Evolutionary conservation across 495 filamentous ascomycete genomes (phyloP), one percentile per base, ranked within the genome.

Genomic region (Neohortaea acidophila): DNA sequence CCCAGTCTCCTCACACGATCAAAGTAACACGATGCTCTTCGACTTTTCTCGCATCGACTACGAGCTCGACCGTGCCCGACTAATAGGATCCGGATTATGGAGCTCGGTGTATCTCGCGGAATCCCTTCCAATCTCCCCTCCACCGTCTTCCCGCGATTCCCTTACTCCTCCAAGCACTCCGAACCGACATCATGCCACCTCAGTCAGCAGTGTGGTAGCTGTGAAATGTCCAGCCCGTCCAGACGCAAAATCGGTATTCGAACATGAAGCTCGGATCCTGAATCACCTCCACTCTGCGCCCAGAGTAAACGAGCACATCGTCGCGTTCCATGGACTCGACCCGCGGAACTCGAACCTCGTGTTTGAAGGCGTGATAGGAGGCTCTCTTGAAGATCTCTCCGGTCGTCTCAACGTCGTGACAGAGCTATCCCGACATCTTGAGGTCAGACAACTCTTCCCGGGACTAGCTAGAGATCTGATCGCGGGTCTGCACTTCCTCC

Each of bases 311-410:
- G 33, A 49, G 20, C 53, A 69, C 51, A 47, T 74, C 26, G 63
- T 77, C 7, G 61, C 61, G 12, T 79, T 77, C 56, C 61, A 64
- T 36, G 74, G 74, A 12, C 67, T 63, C 28, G 65, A 74, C 41
- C 28, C 54, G 11, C 54, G 64, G 0, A 61, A 59, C 11, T 47
- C 57, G 39, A 63, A 68, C 4, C 55, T 79, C 4, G 60, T 79
- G 23, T 64, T 77, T 49, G 52, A 61, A 9, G 66, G 70, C 11
- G 49, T 74, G 11, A 55, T 79, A 8, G 66, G 73, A 23, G 56
- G 54, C 6, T 50, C 41, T 7, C 35, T 52, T 12, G 50, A 52
- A 45, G 33, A 12, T 17, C 30, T 50, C 23, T 36, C 23, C 22
- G 28, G 14, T 22, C 33, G 42, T 1, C 43, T 53, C 0, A 38